Evolutionary conservation across 2,329 filamentous ascomycete genomes (phyloP).

Genomic region (Rugonectria rugulosa): DNA sequence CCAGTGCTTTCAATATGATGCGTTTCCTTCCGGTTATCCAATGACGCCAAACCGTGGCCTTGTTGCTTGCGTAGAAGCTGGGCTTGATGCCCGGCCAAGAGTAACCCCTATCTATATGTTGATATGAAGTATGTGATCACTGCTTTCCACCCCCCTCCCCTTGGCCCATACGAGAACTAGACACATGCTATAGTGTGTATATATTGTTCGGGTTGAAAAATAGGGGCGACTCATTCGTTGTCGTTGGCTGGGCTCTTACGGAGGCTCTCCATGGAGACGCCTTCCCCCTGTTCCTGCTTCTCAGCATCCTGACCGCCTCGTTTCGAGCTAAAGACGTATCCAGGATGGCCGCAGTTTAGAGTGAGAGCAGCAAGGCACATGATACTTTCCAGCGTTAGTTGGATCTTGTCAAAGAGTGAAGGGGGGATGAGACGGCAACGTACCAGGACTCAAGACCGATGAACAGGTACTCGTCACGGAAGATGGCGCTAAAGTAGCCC

Average conservation of each 20-base stretch:
- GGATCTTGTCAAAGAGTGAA: neutral
- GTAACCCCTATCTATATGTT: too few species aligned
- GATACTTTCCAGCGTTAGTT: neutral
- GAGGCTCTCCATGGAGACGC: neutral
- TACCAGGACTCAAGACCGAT: constrained; percentile 38
- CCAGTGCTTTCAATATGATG: neutral
- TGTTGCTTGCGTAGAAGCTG: too few species aligned
- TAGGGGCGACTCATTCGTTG: neutral
- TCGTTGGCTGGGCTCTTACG: neutral
- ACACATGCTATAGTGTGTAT: too few species aligned
- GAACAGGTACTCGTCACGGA: constrained; percentile 35
- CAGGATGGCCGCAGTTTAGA: neutral
- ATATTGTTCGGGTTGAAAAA: neutral
- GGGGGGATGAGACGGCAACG: neutral
- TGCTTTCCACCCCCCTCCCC: too few species aligned
- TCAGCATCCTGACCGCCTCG: neutral
- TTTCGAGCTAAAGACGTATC: neutral
- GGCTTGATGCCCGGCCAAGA: too few species aligned
- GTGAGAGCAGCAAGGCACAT: neutral
- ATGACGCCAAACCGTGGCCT: too few species aligned
- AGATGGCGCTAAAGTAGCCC: constrained; percentile 53
- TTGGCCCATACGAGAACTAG: too few species aligned
- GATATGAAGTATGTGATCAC: too few species aligned
- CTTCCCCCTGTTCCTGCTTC: neutral
- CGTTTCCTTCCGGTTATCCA: neutral